These are phyloP conservation scores for Hyaloscypha hepaticicola DNA, from an alignment of 495 filamentous ascomycete genomes.

Conservation along the genomic window DNA sequence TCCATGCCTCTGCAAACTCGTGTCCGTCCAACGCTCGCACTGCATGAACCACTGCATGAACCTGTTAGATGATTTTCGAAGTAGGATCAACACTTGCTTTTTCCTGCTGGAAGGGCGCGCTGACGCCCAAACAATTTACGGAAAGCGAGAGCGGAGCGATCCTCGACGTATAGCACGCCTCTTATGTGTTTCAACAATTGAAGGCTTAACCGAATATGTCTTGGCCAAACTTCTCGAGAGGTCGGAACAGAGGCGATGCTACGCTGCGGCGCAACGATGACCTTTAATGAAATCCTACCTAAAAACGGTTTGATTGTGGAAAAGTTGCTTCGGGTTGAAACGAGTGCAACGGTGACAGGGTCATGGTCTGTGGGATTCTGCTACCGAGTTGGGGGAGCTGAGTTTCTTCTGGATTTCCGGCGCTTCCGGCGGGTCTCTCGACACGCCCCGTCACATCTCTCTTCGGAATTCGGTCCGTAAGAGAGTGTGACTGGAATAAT, in stretches of 20 bases:
- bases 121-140: neutral
- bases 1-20: constrained; percentile 8
- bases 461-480: neutral
- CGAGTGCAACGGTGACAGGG: neutral
- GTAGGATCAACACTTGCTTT: neutral
- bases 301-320: neutral
- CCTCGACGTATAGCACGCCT: neutral
- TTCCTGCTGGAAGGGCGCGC: neutral
- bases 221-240: neutral
- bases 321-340: neutral
- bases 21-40: neutral
- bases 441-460: neutral
- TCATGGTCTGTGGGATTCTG: neutral
- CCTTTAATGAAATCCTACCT: neutral
- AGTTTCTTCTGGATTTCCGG: neutral
- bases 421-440: neutral
- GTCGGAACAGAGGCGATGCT: neutral
- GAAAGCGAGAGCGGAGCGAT: neutral
- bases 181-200: neutral
- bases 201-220: neutral
- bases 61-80: neutral
- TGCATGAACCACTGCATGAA: neutral
- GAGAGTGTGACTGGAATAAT: neutral
- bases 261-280: neutral
- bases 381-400: neutral